These are phyloP conservation scores for Cystoisospora suis DNA, from an alignment of 169 alveolate genomes.

Conservation along the genomic window DNA sequence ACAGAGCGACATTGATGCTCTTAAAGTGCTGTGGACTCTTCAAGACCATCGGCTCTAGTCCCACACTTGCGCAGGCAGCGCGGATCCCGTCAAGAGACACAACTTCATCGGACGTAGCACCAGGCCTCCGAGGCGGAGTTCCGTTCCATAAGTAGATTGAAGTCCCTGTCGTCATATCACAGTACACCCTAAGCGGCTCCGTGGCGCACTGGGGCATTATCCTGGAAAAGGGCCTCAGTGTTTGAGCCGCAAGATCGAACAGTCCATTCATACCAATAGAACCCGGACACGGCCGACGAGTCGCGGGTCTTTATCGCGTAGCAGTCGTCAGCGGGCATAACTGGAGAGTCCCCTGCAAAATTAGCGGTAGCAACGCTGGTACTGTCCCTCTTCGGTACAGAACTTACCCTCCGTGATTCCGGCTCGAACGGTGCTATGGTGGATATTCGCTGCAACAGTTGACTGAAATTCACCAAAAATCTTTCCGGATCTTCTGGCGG, in stretches of 20 bases:
- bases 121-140: conserved; percentile 71
- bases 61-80: conserved; percentile 83
- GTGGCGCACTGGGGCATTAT: conserved; percentile 86
- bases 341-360: conserved; percentile 81
- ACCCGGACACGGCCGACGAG: conserved; percentile 84
- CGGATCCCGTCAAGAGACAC: conserved; percentile 76
- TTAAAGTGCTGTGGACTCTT: conserved; percentile 79
- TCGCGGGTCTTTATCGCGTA: conserved; percentile 73
- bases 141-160: conserved; percentile 78
- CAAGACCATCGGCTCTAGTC: conserved; percentile 86
- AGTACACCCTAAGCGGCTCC: conserved; percentile 86
- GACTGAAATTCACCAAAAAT: conserved; percentile 63
- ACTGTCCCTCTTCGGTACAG: background rate
- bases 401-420: conserved; percentile 38
- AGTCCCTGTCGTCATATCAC: conserved; percentile 85
- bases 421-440: conserved; percentile 53
- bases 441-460: conserved; percentile 62
- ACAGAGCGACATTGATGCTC: conserved; percentile 78
- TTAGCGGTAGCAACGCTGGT: background rate
- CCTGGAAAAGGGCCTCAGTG: conserved; percentile 24
- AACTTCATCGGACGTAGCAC: conserved; percentile 58
- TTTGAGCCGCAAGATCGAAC: background rate
- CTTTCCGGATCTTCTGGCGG: conserved; percentile 74
- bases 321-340: conserved; percentile 89
- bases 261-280: conserved; percentile 79